A percentile compares a stretch with the other conserved stretches of the same genome.
phyloP scores from a whole-genome alignment of 2,329 filamentous ascomycete species.

The Chalara sp. region DNA sequence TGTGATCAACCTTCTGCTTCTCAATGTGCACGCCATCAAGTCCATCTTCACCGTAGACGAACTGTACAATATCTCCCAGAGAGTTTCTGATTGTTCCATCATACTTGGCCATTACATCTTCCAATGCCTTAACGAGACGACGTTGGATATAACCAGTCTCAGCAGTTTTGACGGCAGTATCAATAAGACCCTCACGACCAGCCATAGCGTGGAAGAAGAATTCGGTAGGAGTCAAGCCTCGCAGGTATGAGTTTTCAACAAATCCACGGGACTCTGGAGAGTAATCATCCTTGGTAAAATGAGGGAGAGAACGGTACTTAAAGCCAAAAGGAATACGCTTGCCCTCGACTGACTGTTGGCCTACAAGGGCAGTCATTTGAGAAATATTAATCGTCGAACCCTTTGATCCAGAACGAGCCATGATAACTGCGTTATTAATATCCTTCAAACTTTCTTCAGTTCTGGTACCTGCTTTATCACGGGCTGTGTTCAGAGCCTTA shows the following conservation, averaged over 20 bases:
- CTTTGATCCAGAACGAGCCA: slow-evolving; percentile 95
- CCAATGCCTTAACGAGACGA: slow-evolving; percentile 93
- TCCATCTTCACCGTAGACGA: slow-evolving; percentile 96
- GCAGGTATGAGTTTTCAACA: slow-evolving; percentile 96
- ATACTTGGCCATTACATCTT: slow-evolving; percentile 96
- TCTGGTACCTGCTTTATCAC: slow-evolving; percentile 90
- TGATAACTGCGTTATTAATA: slow-evolving; percentile 92
- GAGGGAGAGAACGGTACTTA: slow-evolving; percentile 93
- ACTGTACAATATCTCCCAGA: slow-evolving; percentile 91
- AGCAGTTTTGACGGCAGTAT: slow-evolving; percentile 98
- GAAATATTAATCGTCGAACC: slow-evolving; percentile 99
- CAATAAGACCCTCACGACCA: slow-evolving; percentile 98
- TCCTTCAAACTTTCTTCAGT: slow-evolving; percentile 92
- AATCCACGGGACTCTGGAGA: slow-evolving; percentile 95
- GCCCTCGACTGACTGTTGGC: slow-evolving; percentile 96
- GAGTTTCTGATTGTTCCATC: slow-evolving; percentile 97
- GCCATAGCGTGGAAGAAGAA: slow-evolving; percentile 99
- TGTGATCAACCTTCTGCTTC: slow-evolving; percentile 81
- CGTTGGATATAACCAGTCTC: slow-evolving; percentile 99
- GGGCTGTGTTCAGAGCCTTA: slow-evolving; percentile 86
- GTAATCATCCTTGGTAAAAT: slow-evolving; percentile 99
- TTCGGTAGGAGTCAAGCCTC: slow-evolving; percentile 88
- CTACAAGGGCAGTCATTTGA: slow-evolving; percentile 97
- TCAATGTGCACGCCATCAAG: slow-evolving; percentile 91
- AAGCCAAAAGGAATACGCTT: slow-evolving; percentile 99